These are phyloP conservation scores for Hypocrella siamensis DNA, from an alignment of 2,329 filamentous ascomycete genomes.

Conservation along the genomic window DNA sequence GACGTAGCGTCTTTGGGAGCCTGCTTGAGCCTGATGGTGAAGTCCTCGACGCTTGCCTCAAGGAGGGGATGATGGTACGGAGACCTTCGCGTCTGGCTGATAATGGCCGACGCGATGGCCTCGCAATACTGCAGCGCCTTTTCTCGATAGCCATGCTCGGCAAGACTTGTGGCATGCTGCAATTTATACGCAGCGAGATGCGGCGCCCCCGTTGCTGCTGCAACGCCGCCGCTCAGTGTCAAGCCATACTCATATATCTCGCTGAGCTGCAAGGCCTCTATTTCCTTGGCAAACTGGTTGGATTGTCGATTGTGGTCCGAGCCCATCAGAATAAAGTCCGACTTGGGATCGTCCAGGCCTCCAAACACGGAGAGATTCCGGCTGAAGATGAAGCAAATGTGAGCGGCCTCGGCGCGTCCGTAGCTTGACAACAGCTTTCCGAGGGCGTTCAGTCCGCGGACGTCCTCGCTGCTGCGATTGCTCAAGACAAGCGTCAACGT, in stretches of 20 bases:
- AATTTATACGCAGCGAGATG: slow-evolving; percentile 87
- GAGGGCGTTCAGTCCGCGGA: slow-evolving; percentile 60
- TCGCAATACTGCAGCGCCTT: slow-evolving; percentile 91
- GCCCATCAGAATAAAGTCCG: slow-evolving; percentile 71
- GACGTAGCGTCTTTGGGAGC: slow-evolving; percentile 67
- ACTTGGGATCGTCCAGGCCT: slow-evolving; percentile 65
- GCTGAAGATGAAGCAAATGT: slow-evolving; percentile 86
- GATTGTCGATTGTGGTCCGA: slow-evolving; percentile 62
- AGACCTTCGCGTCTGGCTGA: slow-evolving; percentile 66
- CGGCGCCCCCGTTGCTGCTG: slow-evolving; percentile 44
- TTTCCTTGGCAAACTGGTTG: slow-evolving; percentile 60
- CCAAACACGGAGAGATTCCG: slow-evolving; percentile 55
- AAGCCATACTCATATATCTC: slow-evolving; percentile 89
- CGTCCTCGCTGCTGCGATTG: slow-evolving; percentile 73
- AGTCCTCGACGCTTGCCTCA: slow-evolving; percentile 64
- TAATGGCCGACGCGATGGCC: slow-evolving; percentile 58
- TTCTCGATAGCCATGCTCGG: slow-evolving; percentile 65
- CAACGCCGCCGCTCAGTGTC: slow-evolving; percentile 45
- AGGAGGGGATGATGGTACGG: slow-evolving; percentile 71
- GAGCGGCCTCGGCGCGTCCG: slow-evolving; percentile 77
- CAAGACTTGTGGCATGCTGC: slow-evolving; percentile 68
- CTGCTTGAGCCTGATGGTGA: slow-evolving; percentile 69
- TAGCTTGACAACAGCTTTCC: slow-evolving; percentile 75
- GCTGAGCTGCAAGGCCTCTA: slow-evolving; percentile 81
- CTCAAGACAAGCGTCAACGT: slow-evolving; percentile 73